Conservation (phyloP, 306 rosid species). For the Fragaria vesca region DNA sequence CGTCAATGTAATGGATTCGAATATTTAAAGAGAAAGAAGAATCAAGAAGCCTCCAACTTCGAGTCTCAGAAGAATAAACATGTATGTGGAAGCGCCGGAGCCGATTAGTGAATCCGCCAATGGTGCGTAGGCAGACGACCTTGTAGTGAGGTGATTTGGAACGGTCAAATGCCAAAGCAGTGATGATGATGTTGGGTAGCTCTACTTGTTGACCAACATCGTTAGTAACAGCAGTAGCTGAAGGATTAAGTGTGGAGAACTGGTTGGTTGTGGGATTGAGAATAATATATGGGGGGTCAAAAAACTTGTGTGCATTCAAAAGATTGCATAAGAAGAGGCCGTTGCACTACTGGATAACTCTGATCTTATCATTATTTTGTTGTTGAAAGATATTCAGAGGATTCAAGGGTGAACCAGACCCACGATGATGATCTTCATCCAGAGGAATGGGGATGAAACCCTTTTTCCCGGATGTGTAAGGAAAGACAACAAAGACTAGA, state of each 20-base stretch:
- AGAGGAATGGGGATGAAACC: too few species aligned
- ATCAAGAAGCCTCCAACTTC: background rate
- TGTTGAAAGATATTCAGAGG: background rate
- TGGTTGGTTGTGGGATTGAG: background rate
- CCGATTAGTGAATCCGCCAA: too few species aligned
- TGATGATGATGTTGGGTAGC: background rate
- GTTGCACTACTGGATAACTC: background rate
- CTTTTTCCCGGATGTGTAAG: too few species aligned
- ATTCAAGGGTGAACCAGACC: too few species aligned
- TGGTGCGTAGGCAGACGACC: background rate
- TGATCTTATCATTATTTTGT: background rate
- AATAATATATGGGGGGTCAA: background rate
- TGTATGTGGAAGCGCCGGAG: background rate
- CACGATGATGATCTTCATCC: too few species aligned
- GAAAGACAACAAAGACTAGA: too few species aligned
- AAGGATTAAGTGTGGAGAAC: background rate
- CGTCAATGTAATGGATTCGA: background rate
- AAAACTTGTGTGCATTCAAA: too few species aligned
- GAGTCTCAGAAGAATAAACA: background rate
- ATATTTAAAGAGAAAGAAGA: background rate
- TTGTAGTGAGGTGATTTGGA: background rate
- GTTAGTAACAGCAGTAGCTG: background rate
- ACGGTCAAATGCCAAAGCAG: background rate
- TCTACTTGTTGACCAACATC: background rate
- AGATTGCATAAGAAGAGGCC: background rate